Evolutionary conservation across 2,329 filamentous ascomycete genomes (phyloP), one percentile per base, ranked within the genome.

Genomic region (Arthroderma uncinatum): DNA sequence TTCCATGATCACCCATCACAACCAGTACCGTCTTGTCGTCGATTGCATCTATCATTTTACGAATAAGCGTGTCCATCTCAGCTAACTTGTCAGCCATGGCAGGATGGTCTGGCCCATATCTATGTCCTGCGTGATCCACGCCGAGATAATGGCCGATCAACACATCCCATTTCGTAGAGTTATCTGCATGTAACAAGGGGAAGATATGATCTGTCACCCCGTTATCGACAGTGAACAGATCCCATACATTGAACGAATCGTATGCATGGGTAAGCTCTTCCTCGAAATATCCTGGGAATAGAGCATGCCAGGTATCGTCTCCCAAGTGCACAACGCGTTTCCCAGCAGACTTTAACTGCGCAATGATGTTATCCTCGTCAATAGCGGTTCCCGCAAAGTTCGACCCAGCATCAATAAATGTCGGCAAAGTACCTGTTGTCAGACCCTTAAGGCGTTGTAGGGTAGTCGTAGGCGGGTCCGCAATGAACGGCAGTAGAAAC

Each of bases 1-100:
- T 98, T 9, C 93, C 93, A 68, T 98, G 93, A 69, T 98, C 93
- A n/a, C 93, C 93, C 89, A 98, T 95, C 12, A 98, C 87, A 19
- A 98, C 83, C 36, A 98, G 76, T 21, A 98, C 76, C 0, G 93
- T 98, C 57, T 89, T 76, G 55, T 96, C 86, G 64, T 95, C 92
- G 16, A 98, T 76, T 2, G 76, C 76, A 0, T 80, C 76, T 2
- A 87, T 83, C 56, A 97, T 77, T 25, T 85, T 79, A 44, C 83
- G 81, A 58, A 97, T 78, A 30, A 95, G 85, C 0, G 70, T 74
- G 65, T 98, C 84, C 92, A 98, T 98, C 73, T 98, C 89, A 62
- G 82, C 81, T 63, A 97, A 75, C 73, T 98, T 98, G 8, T 85
- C 82, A 23, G 82, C 84, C 92, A 97, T 98, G 56, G 91, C 91